These are phyloP conservation scores for Solanum chiquidenum DNA, from an alignment of 257 asterid species.

Conservation along the genomic window DNA sequence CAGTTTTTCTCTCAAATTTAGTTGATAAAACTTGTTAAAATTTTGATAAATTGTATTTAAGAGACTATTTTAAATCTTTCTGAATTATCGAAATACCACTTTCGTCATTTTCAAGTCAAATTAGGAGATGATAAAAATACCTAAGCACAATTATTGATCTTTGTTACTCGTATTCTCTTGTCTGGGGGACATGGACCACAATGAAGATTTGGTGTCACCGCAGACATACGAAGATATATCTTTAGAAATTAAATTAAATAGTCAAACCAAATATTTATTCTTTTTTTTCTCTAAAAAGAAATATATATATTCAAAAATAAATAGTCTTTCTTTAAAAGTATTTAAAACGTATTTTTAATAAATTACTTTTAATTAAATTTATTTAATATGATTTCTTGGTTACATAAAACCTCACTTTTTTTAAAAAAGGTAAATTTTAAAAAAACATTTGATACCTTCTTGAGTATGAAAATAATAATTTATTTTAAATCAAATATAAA, in stretches of 20 bases:
- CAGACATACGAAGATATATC: neutral
- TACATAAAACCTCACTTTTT: too few species aligned
- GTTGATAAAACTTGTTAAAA: neutral
- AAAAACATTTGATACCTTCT: neutral
- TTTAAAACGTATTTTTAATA: neutral
- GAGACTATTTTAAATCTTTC: neutral
- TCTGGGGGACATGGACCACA: neutral
- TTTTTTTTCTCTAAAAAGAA: neutral
- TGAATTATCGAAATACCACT: neutral
- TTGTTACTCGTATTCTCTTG: neutral
- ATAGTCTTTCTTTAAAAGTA: neutral
- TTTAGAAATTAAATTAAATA: neutral
- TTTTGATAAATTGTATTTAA: neutral
- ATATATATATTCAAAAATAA: too few species aligned
- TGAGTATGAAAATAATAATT: neutral
- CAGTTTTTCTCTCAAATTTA: neutral
- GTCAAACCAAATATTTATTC: neutral
- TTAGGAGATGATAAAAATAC: neutral
- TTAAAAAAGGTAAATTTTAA: too few species aligned
- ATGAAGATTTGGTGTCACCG: neutral
- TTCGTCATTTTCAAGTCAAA: neutral
- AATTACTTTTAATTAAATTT: neutral
- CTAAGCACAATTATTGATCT: neutral
- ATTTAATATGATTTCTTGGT: too few species aligned
- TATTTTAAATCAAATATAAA: neutral